Evolutionary conservation across 2,329 filamentous ascomycete species (phyloP), one percentile per base, ranked within the genome.

Genomic region (Arthrobotrys iridis): DNA sequence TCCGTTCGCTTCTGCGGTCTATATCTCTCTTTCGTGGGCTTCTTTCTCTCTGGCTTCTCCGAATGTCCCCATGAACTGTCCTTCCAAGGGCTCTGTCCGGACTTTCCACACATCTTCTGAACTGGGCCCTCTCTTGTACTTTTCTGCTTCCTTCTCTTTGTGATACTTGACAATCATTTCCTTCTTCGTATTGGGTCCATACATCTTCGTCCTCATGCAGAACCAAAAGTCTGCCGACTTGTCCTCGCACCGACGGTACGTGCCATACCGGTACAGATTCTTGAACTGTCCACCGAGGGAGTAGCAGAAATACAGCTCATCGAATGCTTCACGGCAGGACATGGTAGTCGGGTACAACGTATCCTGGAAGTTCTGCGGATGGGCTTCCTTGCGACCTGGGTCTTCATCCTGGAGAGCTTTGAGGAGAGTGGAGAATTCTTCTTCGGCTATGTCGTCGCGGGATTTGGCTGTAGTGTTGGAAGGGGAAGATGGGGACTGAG

Each of bases 191-290:
- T 76, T 66, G 11, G 77, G 77, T 6, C 78, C 82, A 80, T 88
- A 88, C 1, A 86, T 86, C 79, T 90, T 89, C 37, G 89, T 89
- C 77, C 92, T 89, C 93, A 98, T 97, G 85, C 95, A 99, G 84
- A 97, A 94, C 91, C 93, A 96, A 83, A 97, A 98, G 82, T 97
- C 92, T 76, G 90, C 87, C 93, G 94, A 97, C 77, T 93, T 89
- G 78, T 96, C 91, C 76, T 86, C 88, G 85, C 95, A 99, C 2
- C 87, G 86, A 46, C 90, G 88, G 80, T 96, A 84, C 43, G 85
- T 84, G 76, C 95, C 95, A 81, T 93, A 90, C 40, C 95, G 91
- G 85, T 98, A 99, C 37, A 98, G 87, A 28, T 80, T 80, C 20
- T 79, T 58, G 85, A 93, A 97, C 82, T 98, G 93, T 0, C 94